Base-by-base conservation (phyloP, 1,139 yeast species). In the Nadsonia commutata region DNA sequence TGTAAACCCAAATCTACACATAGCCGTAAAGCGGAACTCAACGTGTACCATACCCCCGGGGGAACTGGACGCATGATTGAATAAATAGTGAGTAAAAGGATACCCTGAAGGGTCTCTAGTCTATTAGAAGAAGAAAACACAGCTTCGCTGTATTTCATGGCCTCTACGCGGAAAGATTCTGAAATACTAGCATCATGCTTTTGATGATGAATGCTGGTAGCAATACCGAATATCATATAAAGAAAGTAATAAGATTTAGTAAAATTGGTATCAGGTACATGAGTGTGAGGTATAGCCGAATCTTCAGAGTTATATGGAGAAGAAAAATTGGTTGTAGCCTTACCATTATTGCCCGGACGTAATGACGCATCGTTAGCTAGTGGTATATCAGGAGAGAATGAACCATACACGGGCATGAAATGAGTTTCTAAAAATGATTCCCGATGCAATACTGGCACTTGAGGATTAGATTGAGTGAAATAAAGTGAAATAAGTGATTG, bases 21-120 rank as follows among this genome's bases (percentile, higher is more conserved):
- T 43, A 84, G 61, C 46, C 95, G 68, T 42, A 84, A 60, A 0
- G 90, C 90, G 5, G 84, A 74, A 0, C 95, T 95, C 48, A 84
- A 65, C 1, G 83, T 76, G 55, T 84, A 84, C 96, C 96, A 86
- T n/a, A 84, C 84, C 2, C 95, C 93, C 0, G 95, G 95, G 3
- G 76, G 74, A 0, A 67, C 60, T 1, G 70, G 70, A 3, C 67
- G 52, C 65, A 65, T 63, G 23, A 63, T 70, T 2, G 94, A 77
- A 56, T 81, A 86, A 3, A 78, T 57, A 0, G 93, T 76, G 38
- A 80, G 63, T 19, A 84, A 63, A 23, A 86, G 57, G 17, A 83
- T 66, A 0, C 88, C 90, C 55, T 82, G 88, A 2, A 86, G 61
- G 1, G 82, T 70, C 53, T 81, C 93, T 40, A 84, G 62, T 37